Evolutionary conservation across 805 yeast species (phyloP).

Genomic region (Candida sphagnicola): DNA sequence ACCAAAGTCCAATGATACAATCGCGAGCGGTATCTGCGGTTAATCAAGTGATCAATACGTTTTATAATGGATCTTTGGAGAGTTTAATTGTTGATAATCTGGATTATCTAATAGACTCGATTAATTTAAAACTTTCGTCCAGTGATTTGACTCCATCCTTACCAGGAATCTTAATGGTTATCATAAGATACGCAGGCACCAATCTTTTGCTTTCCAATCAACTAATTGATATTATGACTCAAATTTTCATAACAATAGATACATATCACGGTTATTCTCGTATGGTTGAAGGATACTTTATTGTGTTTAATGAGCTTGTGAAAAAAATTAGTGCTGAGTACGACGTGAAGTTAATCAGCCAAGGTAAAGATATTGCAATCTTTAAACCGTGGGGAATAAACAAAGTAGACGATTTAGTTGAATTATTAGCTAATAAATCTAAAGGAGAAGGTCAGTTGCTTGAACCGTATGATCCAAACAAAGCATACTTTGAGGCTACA

Average conservation of each 20-base stretch:
- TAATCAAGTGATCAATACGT: conserved; percentile 42
- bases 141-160: conserved; percentile 67
- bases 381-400: conserved; percentile 62
- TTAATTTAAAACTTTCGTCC: conserved; percentile 68
- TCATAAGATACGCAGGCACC: conserved; percentile 69
- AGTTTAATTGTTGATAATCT: conserved; percentile 59
- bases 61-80: conserved; percentile 51
- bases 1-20: conserved; percentile 40
- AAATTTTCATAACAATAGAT: conserved; percentile 76
- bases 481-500: conserved; percentile 32
- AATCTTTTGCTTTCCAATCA: conserved; percentile 51
- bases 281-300: conserved; percentile 69
- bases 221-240: conserved; percentile 67
- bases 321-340: conserved; percentile 28
- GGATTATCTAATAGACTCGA: conserved; percentile 76
- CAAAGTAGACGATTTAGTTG: conserved; percentile 39
- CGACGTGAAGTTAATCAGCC: conserved; percentile 1
- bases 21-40: conserved; percentile 56
- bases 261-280: conserved; percentile 77
- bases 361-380: conserved; percentile 12
- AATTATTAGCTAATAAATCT: conserved; percentile 36
- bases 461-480: conserved; percentile 28
- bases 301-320: conserved; percentile 61
- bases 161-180: conserved; percentile 62
- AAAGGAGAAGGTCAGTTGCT: conserved; percentile 21